Percentiles rank a stretch among this genome's conserved stretches.
Conservation (phyloP, 2,329 filamentous ascomycete species). For the Sporothrix luriei region DNA sequence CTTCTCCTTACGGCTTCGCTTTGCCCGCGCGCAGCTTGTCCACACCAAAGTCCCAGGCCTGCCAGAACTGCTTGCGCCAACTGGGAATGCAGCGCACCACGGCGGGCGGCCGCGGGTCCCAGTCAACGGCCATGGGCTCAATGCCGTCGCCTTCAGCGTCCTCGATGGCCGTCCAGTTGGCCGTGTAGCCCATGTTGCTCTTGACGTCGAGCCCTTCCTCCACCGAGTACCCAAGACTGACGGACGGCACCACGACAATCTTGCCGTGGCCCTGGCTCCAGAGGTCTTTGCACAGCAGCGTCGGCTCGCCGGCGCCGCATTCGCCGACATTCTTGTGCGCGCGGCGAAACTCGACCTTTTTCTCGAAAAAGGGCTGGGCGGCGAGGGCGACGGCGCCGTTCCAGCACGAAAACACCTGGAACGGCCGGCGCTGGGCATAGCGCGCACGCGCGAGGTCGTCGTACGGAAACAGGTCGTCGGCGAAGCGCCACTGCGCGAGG, state of each 20-base stretch:
- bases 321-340: slow-evolving; percentile 3
- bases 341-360: slow-evolving; percentile 16
- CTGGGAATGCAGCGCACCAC: slow-evolving; percentile 16
- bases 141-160: background rate
- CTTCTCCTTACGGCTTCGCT: background rate
- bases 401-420: slow-evolving; percentile 24
- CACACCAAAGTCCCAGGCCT: slow-evolving; percentile 16
- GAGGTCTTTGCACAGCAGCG: slow-evolving; percentile 17
- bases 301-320: slow-evolving; percentile 19
- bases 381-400: background rate
- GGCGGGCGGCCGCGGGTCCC: slow-evolving; percentile 8
- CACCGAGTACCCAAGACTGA: background rate
- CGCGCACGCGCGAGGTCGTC: background rate
- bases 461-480: slow-evolving; percentile 16
- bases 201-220: slow-evolving; percentile 8
- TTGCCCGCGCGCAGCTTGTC: background rate
- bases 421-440: background rate
- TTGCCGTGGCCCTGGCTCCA: background rate
- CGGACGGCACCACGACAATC: background rate
- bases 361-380: background rate
- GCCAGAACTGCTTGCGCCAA: slow-evolving; percentile 24
- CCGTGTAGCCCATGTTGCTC: slow-evolving; percentile 7
- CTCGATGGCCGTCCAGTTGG: slow-evolving; percentile 7
- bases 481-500: background rate
- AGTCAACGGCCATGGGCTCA: background rate